phyloP scores from a whole-genome alignment of 2,329 filamentous ascomycete species.

The Raffaelea albimanens region DNA sequence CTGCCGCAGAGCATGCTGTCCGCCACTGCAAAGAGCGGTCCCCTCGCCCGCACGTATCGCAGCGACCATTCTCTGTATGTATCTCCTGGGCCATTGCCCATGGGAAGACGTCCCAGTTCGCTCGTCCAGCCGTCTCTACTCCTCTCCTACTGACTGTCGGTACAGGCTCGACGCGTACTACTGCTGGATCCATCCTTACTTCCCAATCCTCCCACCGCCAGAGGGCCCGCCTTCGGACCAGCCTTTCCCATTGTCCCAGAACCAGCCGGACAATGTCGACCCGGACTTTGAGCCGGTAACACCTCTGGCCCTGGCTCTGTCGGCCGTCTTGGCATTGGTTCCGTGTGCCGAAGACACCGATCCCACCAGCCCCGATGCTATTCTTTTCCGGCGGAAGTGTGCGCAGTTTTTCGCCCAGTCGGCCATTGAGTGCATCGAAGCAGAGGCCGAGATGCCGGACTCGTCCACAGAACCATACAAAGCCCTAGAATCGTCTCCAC shows the following conservation, averaged over 20 bases:
- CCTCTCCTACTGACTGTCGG: neutral
- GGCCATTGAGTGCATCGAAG: constrained; percentile 37
- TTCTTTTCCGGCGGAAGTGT: constrained; percentile 34
- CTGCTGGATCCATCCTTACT: constrained; percentile 40
- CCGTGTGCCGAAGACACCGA: constrained; percentile 31
- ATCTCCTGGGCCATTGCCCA: neutral
- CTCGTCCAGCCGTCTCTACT: neutral
- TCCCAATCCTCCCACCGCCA: constrained; percentile 39
- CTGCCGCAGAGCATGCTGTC: constrained; percentile 10
- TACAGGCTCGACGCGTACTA: constrained; percentile 37
- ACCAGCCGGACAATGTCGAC: constrained; percentile 23
- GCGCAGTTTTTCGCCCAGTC: constrained; percentile 38
- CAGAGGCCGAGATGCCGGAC: constrained; percentile 35
- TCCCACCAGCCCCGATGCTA: constrained; percentile 26
- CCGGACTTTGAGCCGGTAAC: constrained; percentile 29
- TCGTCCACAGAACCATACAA: constrained; percentile 33
- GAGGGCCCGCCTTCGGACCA: constrained; percentile 22
- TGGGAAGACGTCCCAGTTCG: too few relatives aligned
- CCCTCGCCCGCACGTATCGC: constrained; percentile 32
- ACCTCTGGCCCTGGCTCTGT: constrained; percentile 35
- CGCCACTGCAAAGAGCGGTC: constrained; percentile 12
- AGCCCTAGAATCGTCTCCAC: constrained; percentile 25
- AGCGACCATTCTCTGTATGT: constrained; percentile 31
- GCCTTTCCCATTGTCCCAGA: constrained; percentile 24
- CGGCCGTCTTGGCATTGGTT: constrained; percentile 37